phyloP scores from a whole-genome alignment of 73 alveolate species.

The Paraurostyla sp. region DNA sequence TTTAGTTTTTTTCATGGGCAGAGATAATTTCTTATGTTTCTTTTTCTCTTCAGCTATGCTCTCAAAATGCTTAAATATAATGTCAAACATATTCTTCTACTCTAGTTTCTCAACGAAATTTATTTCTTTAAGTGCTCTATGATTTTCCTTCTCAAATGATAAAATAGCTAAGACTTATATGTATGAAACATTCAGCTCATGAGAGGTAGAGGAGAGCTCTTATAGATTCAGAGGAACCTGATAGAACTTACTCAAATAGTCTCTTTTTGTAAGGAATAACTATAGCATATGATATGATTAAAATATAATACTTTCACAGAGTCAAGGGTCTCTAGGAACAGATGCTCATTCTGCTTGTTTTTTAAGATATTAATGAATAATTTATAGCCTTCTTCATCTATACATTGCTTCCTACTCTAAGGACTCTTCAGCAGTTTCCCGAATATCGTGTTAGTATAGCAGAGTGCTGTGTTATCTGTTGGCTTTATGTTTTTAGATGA shows the following conservation, averaged over 20 bases:
- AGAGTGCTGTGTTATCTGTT: constrained; percentile 37
- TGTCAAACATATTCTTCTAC: constrained; percentile 4
- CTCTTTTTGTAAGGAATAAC: constrained; percentile 67
- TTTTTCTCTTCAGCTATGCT: neutral
- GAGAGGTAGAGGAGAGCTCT: constrained; percentile 2
- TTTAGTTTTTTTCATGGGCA: neutral
- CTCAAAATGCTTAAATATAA: constrained; percentile 9
- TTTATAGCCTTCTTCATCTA: constrained; percentile 71
- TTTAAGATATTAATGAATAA: constrained; percentile 66
- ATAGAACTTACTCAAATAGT: constrained; percentile 48
- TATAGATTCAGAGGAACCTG: constrained; percentile 49
- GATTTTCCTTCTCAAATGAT: constrained; percentile 60
- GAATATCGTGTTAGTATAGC: constrained; percentile 65
- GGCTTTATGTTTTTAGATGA: neutral
- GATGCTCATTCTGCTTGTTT: constrained; percentile 48
- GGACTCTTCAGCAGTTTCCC: constrained; percentile 45
- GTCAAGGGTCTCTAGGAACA: constrained; percentile 73
- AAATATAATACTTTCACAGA: constrained; percentile 63
- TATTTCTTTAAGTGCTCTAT: constrained; percentile 32
- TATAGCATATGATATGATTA: too few species aligned
- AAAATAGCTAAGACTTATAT: constrained; percentile 72
- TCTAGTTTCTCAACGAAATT: constrained; percentile 17
- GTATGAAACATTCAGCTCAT: constrained; percentile 53
- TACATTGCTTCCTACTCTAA: constrained; percentile 43
- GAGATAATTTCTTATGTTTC: neutral